Base-by-base conservation (phyloP, 495 filamentous ascomycete genomes). In the Neurospora hispaniola region DNA sequence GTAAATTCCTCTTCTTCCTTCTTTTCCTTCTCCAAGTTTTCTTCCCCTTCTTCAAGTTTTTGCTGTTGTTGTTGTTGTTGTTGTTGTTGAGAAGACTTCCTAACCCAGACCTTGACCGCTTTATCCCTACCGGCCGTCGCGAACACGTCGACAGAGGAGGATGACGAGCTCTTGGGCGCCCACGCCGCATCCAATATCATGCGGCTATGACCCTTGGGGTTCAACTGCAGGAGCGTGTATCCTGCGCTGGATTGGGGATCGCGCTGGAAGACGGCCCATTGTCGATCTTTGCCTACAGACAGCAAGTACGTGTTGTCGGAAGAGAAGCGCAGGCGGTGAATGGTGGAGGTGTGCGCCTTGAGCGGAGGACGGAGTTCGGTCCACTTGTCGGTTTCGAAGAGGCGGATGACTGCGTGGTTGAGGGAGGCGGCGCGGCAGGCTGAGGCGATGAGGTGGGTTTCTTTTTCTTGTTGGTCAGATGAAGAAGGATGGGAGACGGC, bases 51-150 rank as follows among this genome's bases (percentile, higher is more conserved):
- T 35, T 39, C 39, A 38, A 38, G 4, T 35, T 35, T 3, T 1
- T 35, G 35, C 7, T 39, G 38, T 39, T 39, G 38, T 8, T 39
- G 39, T 39, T 62, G 54, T 27, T 11, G 9, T 2, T 10, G 43
- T 39, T 62, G 54, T 27, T 11, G 9, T 2, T 10, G 43, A 18
- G 18, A n/a, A 46, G 43, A 10, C 62, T 40, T 73, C 11, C 81
- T 42, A 42, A 78, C 79, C 95, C 95, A 98, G 72, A 97, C 78
- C 80, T 93, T 96, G 54, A 97, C 89, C 9, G 82, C 83, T 81
- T 94, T 97, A 75, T 99, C 96, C 74, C 96, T 87, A 9, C 93
- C 91, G 3, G 93, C 94, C 3, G 96, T 98, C 3, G 90, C 93
- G 82, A 98, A 99, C 7, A 90, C 79, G 8, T 59, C 5, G 14